Evolutionary conservation across 2,329 filamentous ascomycete species (phyloP).

Genomic region (Exserohilum rostratum): DNA sequence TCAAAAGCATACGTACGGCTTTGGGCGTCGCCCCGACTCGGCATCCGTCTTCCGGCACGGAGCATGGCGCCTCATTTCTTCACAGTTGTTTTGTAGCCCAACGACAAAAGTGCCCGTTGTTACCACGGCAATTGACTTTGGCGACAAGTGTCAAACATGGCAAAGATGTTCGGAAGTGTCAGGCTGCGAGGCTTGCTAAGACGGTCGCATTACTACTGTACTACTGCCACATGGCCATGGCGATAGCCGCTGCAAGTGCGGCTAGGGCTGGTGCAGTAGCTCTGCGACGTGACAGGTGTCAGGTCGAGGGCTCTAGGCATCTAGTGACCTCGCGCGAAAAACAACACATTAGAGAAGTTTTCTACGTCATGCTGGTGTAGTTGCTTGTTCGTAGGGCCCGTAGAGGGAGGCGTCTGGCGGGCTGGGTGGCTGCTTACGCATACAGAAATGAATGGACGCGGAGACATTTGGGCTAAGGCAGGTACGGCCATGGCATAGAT

Average conservation of each 20-base stretch:
- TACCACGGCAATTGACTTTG: slow-evolving; percentile 8
- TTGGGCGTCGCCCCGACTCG: slow-evolving; percentile 3
- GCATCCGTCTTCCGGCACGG: neutral
- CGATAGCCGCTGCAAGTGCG: slow-evolving; percentile 12
- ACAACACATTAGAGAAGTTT: neutral
- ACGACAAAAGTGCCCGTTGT: neutral
- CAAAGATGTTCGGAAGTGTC: neutral
- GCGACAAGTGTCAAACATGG: neutral
- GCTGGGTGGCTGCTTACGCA: neutral
- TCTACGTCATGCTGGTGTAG: neutral
- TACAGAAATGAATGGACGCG: neutral
- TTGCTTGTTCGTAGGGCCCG: neutral
- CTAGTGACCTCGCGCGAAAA: neutral
- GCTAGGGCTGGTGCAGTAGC: slow-evolving; percentile 12
- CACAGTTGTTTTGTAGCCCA: slow-evolving; percentile 1
- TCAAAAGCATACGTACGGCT: neutral
- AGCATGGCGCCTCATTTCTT: neutral
- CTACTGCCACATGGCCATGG: neutral
- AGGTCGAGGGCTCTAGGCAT: neutral
- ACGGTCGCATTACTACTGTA: slow-evolving; percentile 4
- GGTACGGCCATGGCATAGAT: slow-evolving; percentile 12
- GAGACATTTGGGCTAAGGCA: slow-evolving; percentile 11
- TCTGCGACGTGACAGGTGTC: slow-evolving; percentile 7
- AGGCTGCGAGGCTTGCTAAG: slow-evolving; percentile 5
- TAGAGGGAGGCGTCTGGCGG: neutral